Evolutionary conservation across 2,329 filamentous ascomycete species (phyloP).

Genomic region (Fusarium decemcellulare): DNA sequence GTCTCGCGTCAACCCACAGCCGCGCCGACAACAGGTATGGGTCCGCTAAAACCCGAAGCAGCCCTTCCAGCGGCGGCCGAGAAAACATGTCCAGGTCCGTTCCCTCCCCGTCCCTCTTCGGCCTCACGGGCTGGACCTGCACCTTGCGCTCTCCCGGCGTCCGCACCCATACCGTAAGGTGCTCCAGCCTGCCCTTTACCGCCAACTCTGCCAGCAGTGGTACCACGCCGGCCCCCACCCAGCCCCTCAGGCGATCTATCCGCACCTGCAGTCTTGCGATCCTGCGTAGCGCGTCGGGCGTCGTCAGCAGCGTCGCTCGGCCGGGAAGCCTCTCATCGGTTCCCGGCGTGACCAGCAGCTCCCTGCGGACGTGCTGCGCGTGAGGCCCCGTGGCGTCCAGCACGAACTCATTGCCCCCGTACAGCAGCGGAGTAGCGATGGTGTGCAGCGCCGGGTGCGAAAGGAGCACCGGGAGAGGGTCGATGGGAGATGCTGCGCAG

Average conservation of each 20-base stretch:
- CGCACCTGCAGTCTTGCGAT: constrained; percentile 48
- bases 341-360: constrained; percentile 37
- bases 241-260: constrained; percentile 50
- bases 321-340: constrained; percentile 28
- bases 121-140: constrained; percentile 5
- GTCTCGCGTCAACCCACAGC: constrained; percentile 54
- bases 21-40: constrained; percentile 59
- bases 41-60: constrained; percentile 60
- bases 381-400: constrained; percentile 49
- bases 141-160: constrained; percentile 24
- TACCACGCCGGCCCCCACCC: constrained; percentile 48
- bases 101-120: neutral
- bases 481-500: constrained; percentile 41
- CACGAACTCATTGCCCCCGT: constrained; percentile 50
- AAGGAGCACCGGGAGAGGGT: constrained; percentile 50
- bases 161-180: constrained; percentile 42
- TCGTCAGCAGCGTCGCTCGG: constrained; percentile 40
- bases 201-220: constrained; percentile 51
- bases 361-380: constrained; percentile 45
- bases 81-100: constrained; percentile 41
- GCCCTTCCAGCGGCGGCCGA: constrained; percentile 50
- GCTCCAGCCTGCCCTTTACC: constrained; percentile 48
- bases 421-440: constrained; percentile 51
- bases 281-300: constrained; percentile 43
- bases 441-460: constrained; percentile 51